Evolutionary conservation across 768 basidiomycete genomes (phyloP).

Genomic region (Pulveroboletus ravenelii): DNA sequence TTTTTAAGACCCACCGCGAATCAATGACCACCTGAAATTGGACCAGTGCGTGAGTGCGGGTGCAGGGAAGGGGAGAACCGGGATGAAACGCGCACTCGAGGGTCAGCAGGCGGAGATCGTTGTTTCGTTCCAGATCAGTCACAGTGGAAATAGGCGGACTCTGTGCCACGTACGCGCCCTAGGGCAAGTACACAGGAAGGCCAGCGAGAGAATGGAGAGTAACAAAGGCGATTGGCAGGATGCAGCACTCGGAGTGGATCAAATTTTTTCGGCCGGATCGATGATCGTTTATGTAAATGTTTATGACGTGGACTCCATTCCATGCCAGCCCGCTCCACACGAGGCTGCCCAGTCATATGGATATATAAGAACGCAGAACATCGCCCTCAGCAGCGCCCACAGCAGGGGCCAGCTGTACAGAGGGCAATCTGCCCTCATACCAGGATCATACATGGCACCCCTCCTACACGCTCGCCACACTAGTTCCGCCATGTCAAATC

Average conservation of each 20-base stretch:
- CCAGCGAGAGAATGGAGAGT: no score
- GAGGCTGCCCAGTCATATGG: slow-evolving; percentile 7
- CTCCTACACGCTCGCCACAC: slow-evolving; percentile 9
- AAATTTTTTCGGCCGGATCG: slow-evolving; percentile 17
- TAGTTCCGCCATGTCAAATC: slow-evolving; percentile 16
- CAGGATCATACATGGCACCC: slow-evolving; percentile 16
- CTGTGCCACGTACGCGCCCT: slow-evolving; percentile 34
- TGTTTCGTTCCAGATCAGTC: slow-evolving; percentile 74
- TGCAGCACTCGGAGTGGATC: slow-evolving; percentile 3
- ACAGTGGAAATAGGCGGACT: slow-evolving; percentile 46
- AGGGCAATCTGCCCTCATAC: slow-evolving; percentile 18
- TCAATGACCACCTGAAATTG: slow-evolving; percentile 64
- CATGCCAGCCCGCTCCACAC: slow-evolving; percentile 2
- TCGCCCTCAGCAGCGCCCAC: slow-evolving; percentile 14
- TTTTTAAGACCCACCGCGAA: slow-evolving; percentile 53
- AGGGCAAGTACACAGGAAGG: slow-evolving; percentile 14
- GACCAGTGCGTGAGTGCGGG: slow-evolving; percentile 15
- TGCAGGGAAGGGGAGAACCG: slow-evolving; percentile 10
- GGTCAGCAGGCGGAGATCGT: slow-evolving; percentile 79
- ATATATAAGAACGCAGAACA: slow-evolving; percentile 17
- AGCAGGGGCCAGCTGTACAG: slow-evolving; percentile 10
- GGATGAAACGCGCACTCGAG: slow-evolving; percentile 51
- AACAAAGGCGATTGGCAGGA: slow-evolving; percentile 23
- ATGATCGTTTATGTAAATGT: slow-evolving; percentile 19
- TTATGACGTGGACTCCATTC: slow-evolving; percentile 8